A percentile compares a stretch with the other conserved stretches of the same genome.
These are phyloP conservation scores for Dendrocalamus sinicus DNA, from an alignment of 176 grass and related monocot genomes.

Conservation along the genomic window DNA sequence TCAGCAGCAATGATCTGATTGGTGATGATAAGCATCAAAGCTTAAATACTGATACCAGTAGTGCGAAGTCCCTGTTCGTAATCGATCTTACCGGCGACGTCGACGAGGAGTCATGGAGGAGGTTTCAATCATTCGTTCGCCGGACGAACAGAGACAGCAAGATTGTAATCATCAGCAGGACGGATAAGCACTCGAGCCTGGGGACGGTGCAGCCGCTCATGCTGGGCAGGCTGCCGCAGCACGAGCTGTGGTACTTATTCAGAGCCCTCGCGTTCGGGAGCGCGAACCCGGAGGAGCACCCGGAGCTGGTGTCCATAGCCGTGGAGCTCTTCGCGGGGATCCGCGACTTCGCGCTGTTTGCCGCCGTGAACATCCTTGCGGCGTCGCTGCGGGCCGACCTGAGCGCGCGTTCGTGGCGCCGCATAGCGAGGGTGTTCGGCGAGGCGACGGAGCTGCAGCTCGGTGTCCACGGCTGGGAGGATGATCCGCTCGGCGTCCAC, in stretches of 20 bases:
- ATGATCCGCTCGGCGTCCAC: too few relatives aligned
- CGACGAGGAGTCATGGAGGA: neutral
- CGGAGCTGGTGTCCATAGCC: conserved; percentile 37
- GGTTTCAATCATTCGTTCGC: neutral
- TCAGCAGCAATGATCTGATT: neutral
- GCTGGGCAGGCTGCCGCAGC: neutral
- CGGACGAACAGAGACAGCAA: neutral
- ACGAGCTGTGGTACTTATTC: conserved; percentile 53
- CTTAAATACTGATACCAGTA: too few relatives aligned
- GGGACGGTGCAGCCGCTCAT: neutral
- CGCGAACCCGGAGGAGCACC: conserved; percentile 18
- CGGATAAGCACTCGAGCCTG: neutral
- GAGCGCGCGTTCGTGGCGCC: neutral
- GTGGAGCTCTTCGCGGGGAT: conserved; percentile 25
- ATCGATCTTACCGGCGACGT: neutral
- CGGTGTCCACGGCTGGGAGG: too few relatives aligned
- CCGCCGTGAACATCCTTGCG: neutral
- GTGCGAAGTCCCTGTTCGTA: neutral
- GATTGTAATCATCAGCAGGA: neutral
- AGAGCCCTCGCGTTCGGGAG: conserved; percentile 38
- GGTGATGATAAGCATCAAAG: neutral
- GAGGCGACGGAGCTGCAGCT: neutral
- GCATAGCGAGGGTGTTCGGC: neutral
- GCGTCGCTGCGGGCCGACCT: neutral
- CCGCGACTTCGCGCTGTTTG: neutral